Conservation (phyloP, 179 eudicot genomes). For the Actinidia arguta region DNA sequence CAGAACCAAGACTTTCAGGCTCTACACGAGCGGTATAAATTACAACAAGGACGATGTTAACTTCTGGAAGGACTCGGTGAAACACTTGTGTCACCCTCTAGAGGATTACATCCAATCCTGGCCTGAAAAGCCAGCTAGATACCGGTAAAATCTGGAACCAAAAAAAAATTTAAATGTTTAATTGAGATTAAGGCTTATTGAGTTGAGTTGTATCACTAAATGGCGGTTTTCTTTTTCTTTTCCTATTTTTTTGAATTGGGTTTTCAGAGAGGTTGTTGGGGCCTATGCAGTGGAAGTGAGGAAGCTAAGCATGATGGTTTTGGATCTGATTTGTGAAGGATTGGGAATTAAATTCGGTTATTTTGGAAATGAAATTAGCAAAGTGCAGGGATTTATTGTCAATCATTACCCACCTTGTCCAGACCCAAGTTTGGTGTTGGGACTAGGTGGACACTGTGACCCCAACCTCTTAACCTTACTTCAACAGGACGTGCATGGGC, state of each 20-base stretch:
- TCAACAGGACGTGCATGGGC: no score
- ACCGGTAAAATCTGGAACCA: slow-evolving; percentile 53
- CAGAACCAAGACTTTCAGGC: slow-evolving; percentile 35
- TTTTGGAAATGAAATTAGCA: slow-evolving; percentile 49
- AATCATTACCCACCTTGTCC: slow-evolving; percentile 87
- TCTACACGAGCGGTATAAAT: slow-evolving; percentile 39
- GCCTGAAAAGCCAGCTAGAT: slow-evolving; percentile 59
- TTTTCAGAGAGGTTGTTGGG: slow-evolving; percentile 54
- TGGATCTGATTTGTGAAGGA: slow-evolving; percentile 70
- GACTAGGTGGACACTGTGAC: no score
- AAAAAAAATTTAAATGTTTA: not conserved
- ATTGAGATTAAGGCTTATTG: not conserved
- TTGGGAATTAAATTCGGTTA: slow-evolving; percentile 55
- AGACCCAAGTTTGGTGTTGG: no score
- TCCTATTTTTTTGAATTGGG: not conserved
- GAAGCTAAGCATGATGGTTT: slow-evolving; percentile 50
- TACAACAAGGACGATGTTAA: slow-evolving; percentile 39
- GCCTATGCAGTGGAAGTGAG: slow-evolving; percentile 58
- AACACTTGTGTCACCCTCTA: slow-evolving; percentile 39
- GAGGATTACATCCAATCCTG: slow-evolving; percentile 48
- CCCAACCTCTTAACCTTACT: no score
- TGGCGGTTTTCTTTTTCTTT: no score
- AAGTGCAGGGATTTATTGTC: slow-evolving; percentile 62
- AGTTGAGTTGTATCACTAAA: not conserved
- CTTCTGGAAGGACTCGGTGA: slow-evolving; percentile 49